Base-by-base conservation (phyloP, 2,329 filamentous ascomycete genomes). In the Pseudopyrenochaeta lycopersici region DNA sequence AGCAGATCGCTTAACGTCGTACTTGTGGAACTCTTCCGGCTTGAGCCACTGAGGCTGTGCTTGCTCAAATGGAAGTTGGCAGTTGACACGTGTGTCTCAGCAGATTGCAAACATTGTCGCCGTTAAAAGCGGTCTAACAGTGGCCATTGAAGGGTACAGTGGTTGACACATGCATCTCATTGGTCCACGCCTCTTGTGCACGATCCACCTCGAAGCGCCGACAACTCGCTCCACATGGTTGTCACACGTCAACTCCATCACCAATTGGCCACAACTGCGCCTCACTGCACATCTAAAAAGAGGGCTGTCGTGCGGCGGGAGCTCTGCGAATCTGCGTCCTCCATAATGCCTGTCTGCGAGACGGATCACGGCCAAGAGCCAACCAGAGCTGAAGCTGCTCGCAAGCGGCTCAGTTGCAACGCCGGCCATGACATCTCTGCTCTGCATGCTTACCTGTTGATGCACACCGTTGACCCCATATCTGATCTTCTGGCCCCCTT, bases 181-280 rank as follows among this genome's bases (percentile, higher is more conserved):
- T 74, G 69, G 71, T 31, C 14, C 18, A 42, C n/a, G 33, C 23
- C 23, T 4, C 10, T 36, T 20, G 41, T 45, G 33, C 40, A 39
- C 29, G 32, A 23, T n/a, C 49, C 39, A 52, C 35, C 43, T 46
- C 54, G 60, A 74, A 73, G 72, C 72, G 71, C 70, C 63, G 62
- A 61, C 46, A 49, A 21, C 54, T 53, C 47, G 54, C 43, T 59
- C 59, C 56, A 54, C 58, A 40, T 33, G 48, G 38, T 45, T 50
- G 66, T 73, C 67, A 73, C 68, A 72, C 66, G 41, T 56, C 60
- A 60, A 48, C 48, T 45, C 56, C 57, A 53, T 40, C 58, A 59
- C 49, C 63, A 63, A 74, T 73, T 73, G 72, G 71, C 53, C 51
- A 56, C 57, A 50, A 27, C 69, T 64, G 63, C 68, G 69, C 71